Percentiles rank a stretch among this genome's conserved stretches.
These are phyloP conservation scores for Vigna angularis DNA, from an alignment of 306 rosid genomes.

Conservation along the genomic window DNA sequence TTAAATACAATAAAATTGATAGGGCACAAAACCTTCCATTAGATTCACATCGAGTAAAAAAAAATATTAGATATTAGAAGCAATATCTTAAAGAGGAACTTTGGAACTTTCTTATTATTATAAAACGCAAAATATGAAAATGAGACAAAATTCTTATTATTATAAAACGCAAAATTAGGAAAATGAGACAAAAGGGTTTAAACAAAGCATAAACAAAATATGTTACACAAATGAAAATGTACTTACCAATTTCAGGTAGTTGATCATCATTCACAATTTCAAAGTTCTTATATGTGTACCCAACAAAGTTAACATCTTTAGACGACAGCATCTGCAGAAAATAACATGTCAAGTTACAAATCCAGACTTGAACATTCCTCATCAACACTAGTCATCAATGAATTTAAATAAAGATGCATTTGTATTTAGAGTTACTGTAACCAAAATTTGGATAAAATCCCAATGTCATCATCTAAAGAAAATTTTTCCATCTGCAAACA, in stretches of 20 bases:
- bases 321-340: slow-evolving; percentile 92
- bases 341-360: slow-evolving; percentile 46
- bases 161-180: slow-evolving; percentile 3
- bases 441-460: slow-evolving; percentile 12
- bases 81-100: slow-evolving; percentile 15
- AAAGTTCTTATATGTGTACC: slow-evolving; percentile 92
- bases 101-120: neutral
- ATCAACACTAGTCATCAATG: slow-evolving; percentile 24
- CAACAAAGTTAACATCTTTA: slow-evolving; percentile 93
- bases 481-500: slow-evolving; percentile 24
- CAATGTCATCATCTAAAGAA: slow-evolving; percentile 34
- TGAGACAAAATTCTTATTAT: slow-evolving; percentile 5
- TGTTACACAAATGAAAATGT: slow-evolving; percentile 19
- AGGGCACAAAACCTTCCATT: slow-evolving; percentile 6
- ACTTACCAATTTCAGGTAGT: slow-evolving; percentile 86
- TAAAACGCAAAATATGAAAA: slow-evolving; percentile 18
- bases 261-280: slow-evolving; percentile 92
- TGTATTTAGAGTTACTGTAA: slow-evolving; percentile 19
- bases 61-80: slow-evolving; percentile 15
- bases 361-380: slow-evolving; percentile 27
- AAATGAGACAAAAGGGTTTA: slow-evolving; percentile 3
- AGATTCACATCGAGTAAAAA: slow-evolving; percentile 16
- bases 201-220: slow-evolving; percentile 30
- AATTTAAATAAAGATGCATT: slow-evolving; percentile 2
- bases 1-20: slow-evolving; percentile 19